Conservation (phyloP, 2,329 filamentous ascomycete species). For the Phaeoacremonium minimum region DNA sequence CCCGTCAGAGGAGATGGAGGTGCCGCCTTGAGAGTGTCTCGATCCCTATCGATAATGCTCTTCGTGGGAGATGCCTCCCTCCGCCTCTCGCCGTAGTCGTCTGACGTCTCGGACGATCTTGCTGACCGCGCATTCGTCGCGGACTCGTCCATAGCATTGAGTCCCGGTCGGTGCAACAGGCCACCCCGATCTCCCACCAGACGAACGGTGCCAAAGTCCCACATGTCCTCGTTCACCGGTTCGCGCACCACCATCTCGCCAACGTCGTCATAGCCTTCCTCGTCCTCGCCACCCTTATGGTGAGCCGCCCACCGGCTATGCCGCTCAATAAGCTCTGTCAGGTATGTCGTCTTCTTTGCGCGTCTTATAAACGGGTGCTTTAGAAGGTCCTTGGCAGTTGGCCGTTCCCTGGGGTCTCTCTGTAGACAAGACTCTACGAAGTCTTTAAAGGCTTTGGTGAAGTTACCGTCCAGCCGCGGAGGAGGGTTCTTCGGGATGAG, state of each 20-base stretch:
- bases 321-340: slow-evolving; percentile 92
- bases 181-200: slow-evolving; percentile 66
- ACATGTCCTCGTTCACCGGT: slow-evolving; percentile 75
- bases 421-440: slow-evolving; percentile 81
- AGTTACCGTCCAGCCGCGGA: slow-evolving; percentile 75
- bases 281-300: slow-evolving; percentile 65
- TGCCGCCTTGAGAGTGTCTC: slow-evolving; percentile 50
- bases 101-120: slow-evolving; percentile 40
- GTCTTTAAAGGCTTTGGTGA: slow-evolving; percentile 78
- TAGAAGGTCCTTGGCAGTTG: slow-evolving; percentile 79
- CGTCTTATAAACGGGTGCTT: slow-evolving; percentile 86
- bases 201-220: slow-evolving; percentile 96
- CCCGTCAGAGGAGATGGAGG: slow-evolving; percentile 21
- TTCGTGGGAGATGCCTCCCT: slow-evolving; percentile 30
- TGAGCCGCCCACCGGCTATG: slow-evolving; percentile 82
- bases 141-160: slow-evolving; percentile 73
- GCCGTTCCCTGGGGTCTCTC: slow-evolving; percentile 84
- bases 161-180: slow-evolving; percentile 50
- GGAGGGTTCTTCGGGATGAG: slow-evolving; percentile 93
- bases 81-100: slow-evolving; percentile 46
- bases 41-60: slow-evolving; percentile 41
- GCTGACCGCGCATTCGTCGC: slow-evolving; percentile 71
- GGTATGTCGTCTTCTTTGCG: slow-evolving; percentile 92
- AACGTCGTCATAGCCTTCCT: slow-evolving; percentile 57
- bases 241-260: slow-evolving; percentile 45